These are phyloP conservation scores for Nitzschia sp. DNA, from an alignment of 108 stramenopile genomes.

Conservation along the genomic window DNA sequence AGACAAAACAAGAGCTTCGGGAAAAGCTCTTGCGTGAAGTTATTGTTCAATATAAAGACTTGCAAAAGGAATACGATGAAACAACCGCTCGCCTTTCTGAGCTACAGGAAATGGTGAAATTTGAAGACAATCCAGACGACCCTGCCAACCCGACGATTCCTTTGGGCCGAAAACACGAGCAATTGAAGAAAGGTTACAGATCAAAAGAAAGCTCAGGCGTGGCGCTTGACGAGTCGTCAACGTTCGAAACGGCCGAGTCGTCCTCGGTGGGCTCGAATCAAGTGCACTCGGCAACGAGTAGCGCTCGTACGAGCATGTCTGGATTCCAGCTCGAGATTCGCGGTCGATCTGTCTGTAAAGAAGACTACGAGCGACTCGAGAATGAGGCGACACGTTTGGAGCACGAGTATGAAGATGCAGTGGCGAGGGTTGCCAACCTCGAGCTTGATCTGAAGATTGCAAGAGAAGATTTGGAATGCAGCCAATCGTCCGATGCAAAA, in stretches of 20 bases:
- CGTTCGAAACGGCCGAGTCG: not conserved
- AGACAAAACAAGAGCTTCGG: constrained; percentile 24
- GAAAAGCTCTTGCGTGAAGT: constrained; percentile 24
- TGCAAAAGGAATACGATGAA: constrained; percentile 27
- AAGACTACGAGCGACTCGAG: constrained; percentile 3
- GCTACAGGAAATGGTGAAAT: too few species aligned
- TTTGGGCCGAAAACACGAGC: too few species aligned
- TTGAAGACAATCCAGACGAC: too few species aligned
- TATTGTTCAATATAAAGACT: constrained; percentile 35
- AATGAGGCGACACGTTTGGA: constrained; percentile 1
- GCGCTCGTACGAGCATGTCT: not conserved
- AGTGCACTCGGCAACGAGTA: not conserved
- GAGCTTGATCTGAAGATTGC: constrained; percentile 8
- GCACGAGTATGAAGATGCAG: not conserved
- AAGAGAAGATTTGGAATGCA: not conserved
- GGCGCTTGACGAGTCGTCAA: not conserved
- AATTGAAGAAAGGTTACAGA: too few species aligned
- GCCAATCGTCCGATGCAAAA: not conserved
- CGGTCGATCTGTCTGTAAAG: not conserved
- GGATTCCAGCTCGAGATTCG: not conserved
- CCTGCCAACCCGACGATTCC: too few species aligned
- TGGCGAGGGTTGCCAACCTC: constrained; percentile 4
- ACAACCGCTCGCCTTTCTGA: not conserved
- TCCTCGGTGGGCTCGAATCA: not conserved
- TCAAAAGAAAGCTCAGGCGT: too few species aligned